phyloP scores from a whole-genome alignment of 2,329 filamentous ascomycete genomes.

The Colletotrichum scovillei region DNA sequence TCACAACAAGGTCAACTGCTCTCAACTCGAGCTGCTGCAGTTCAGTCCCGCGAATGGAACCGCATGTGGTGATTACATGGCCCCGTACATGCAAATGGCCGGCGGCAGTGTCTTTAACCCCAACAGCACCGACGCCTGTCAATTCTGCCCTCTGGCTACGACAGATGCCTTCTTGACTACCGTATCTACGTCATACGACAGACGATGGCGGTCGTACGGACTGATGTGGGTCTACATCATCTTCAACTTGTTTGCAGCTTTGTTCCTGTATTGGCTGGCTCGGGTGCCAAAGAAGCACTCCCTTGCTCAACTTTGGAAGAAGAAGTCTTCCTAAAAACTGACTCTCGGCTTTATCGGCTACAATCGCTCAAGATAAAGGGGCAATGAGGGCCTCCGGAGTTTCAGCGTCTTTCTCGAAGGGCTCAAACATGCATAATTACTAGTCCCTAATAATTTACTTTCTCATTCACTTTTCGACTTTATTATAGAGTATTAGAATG shows the following conservation, averaged over 20 bases:
- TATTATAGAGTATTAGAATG: too few relatives aligned
- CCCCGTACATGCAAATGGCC: constrained; percentile 50
- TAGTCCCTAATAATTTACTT: too few relatives aligned
- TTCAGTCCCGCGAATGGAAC: constrained; percentile 56
- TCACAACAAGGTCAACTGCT: constrained; percentile 39
- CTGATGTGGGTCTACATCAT: constrained; percentile 63
- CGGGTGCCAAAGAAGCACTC: constrained; percentile 43
- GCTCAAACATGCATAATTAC: too few relatives aligned
- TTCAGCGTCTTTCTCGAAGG: too few relatives aligned
- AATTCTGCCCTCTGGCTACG: constrained; percentile 52
- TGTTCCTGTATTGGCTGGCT: constrained; percentile 60
- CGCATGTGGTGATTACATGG: constrained; percentile 65
- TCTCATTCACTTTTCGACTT: too few relatives aligned
- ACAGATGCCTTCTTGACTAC: constrained; percentile 51
- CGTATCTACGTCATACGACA: constrained; percentile 55
- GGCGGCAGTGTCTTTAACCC: constrained; percentile 62
- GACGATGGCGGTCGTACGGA: constrained; percentile 67
- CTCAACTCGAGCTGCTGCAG: constrained; percentile 57
- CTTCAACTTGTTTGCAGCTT: constrained; percentile 61
- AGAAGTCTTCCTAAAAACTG: neutral
- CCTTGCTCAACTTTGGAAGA: neutral
- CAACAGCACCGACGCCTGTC: constrained; percentile 53
- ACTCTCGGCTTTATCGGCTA: neutral
- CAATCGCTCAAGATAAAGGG: neutral
- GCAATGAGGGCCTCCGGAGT: too few relatives aligned